These are phyloP conservation scores for Aspergillus mulundensis DNA, from an alignment of 495 filamentous ascomycete genomes.

Conservation along the genomic window DNA sequence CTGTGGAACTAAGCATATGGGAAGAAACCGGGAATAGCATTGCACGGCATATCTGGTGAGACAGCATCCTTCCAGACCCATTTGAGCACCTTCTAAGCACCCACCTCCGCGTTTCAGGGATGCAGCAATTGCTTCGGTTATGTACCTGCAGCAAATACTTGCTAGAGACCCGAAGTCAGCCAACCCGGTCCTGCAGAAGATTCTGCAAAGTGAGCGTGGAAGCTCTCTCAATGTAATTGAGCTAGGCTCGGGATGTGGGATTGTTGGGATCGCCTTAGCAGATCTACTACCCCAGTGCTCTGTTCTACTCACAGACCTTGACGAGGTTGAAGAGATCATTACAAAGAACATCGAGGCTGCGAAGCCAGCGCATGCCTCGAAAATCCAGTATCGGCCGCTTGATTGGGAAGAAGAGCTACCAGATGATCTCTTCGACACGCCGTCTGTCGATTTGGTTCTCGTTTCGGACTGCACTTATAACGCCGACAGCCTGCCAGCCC, in stretches of 20 bases:
- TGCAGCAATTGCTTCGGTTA: conserved; percentile 58
- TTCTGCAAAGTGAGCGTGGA: conserved; percentile 23
- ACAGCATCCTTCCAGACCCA: background rate
- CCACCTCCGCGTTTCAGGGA: conserved; percentile 48
- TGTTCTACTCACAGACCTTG: conserved; percentile 77
- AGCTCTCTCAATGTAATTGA: conserved; percentile 59
- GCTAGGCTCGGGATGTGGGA: conserved; percentile 79
- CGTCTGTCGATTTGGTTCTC: conserved; percentile 64
- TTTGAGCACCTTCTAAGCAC: conserved; percentile 17
- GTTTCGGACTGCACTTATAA: conserved; percentile 97
- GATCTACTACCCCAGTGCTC: conserved; percentile 49
- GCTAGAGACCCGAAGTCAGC: conserved; percentile 12
- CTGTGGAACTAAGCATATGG: conserved; percentile 50
- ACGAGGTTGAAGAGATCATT: conserved; percentile 67
- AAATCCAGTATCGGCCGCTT: conserved; percentile 55
- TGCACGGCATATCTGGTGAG: conserved; percentile 88
- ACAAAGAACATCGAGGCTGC: conserved; percentile 49
- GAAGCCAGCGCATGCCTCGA: conserved; percentile 32
- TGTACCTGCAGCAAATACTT: conserved; percentile 33
- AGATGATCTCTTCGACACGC: conserved; percentile 28
- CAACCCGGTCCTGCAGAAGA: conserved; percentile 24
- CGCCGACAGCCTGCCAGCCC: conserved; percentile 66
- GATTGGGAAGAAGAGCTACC: conserved; percentile 67
- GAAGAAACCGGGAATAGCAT: conserved; percentile 96
- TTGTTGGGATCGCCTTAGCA: conserved; percentile 74